Conservation (phyloP, 2,329 filamentous ascomycete species). For the Curvularia hawaiiensis region DNA sequence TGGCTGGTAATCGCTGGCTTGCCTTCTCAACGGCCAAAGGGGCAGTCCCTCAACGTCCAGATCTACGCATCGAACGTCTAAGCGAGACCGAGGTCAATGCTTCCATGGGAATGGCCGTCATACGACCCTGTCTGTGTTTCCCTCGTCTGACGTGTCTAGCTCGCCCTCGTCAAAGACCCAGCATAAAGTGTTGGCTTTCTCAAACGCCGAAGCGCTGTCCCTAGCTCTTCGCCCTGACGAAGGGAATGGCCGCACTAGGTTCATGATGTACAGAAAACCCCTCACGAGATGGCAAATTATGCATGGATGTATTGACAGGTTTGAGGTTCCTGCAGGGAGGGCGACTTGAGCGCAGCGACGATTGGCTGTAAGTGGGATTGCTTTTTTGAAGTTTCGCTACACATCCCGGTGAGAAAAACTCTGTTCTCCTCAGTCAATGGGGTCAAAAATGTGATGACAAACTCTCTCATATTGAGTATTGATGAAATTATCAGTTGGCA, state of each 20-base stretch:
- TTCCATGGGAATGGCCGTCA: neutral
- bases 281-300: neutral
- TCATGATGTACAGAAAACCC: neutral
- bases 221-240: neutral
- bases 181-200: neutral
- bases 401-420: too few species aligned
- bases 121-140: neutral
- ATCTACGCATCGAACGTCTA: neutral
- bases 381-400: neutral
- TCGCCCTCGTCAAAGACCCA: neutral
- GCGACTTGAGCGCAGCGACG: neutral
- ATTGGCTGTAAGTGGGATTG: neutral
- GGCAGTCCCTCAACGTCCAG: neutral
- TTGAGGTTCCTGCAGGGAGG: neutral
- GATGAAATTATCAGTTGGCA: neutral
- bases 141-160: neutral
- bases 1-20: neutral
- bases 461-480: neutral
- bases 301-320: neutral
- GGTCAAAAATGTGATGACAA: too few species aligned
- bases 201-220: neutral
- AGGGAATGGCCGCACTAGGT: neutral
- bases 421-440: neutral
- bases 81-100: neutral
- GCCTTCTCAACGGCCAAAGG: neutral